These are phyloP conservation scores for Calonectria pauciramosa DNA, from an alignment of 2,329 filamentous ascomycete genomes.

Conservation along the genomic window DNA sequence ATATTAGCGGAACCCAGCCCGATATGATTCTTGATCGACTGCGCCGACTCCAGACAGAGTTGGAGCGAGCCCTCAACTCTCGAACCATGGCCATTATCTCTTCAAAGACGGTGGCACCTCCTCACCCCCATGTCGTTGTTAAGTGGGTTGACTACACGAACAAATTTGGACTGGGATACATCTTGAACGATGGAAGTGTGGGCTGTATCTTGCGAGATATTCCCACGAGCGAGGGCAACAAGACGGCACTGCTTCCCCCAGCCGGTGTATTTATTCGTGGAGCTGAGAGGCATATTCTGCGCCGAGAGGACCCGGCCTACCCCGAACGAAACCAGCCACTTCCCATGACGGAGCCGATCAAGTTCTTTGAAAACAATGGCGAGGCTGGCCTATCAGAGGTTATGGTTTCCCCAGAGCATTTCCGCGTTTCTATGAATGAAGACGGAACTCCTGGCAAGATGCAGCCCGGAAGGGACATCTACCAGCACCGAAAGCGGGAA, in stretches of 20 bases:
- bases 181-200: constrained; percentile 84
- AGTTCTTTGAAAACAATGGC: constrained; percentile 81
- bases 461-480: constrained; percentile 73
- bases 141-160: constrained; percentile 94
- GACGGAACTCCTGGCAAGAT: constrained; percentile 74
- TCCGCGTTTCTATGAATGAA: constrained; percentile 67
- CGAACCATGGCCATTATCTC: constrained; percentile 73
- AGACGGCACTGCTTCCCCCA: constrained; percentile 71
- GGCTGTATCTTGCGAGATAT: constrained; percentile 77
- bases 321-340: constrained; percentile 71
- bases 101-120: constrained; percentile 65
- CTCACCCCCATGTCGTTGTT: constrained; percentile 75
- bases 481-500: constrained; percentile 75
- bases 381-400: constrained; percentile 73
- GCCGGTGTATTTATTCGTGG: constrained; percentile 80
- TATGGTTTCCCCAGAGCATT: constrained; percentile 74
- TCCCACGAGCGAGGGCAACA: constrained; percentile 64
- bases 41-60: constrained; percentile 68
- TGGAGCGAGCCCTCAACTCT: constrained; percentile 74
- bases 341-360: constrained; percentile 73
- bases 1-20: constrained; percentile 67
- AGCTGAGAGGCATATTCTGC: constrained; percentile 78
- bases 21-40: constrained; percentile 70
- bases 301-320: constrained; percentile 69
- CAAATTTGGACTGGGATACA: constrained; percentile 88